These are phyloP conservation scores for Floccularia luteovirens DNA, from an alignment of 768 basidiomycete species.

Conservation along the genomic window DNA sequence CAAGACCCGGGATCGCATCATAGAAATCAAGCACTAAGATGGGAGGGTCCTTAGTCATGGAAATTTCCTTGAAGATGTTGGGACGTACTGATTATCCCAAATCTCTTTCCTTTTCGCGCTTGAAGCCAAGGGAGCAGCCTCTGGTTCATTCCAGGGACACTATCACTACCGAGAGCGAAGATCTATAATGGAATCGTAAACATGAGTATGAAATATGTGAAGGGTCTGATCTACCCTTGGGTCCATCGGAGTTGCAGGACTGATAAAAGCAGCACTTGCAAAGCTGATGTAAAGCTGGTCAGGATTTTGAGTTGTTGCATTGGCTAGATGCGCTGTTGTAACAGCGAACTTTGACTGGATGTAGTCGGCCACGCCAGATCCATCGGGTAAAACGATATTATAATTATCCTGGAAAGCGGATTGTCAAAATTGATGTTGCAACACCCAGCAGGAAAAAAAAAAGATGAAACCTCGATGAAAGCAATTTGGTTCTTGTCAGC, in stretches of 20 bases:
- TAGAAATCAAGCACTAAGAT: conserved; percentile 50
- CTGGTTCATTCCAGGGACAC: conserved; percentile 32
- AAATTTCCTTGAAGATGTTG: too few relatives aligned
- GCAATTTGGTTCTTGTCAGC: conserved; percentile 24
- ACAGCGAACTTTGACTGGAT: conserved; percentile 35
- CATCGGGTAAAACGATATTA: conserved; percentile 22
- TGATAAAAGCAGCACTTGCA: conserved; percentile 33
- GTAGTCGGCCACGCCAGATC: conserved; percentile 23
- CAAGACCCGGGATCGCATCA: conserved; percentile 33
- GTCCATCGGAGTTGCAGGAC: conserved; percentile 23
- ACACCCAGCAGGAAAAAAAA: neutral
- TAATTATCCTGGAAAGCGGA: conserved; percentile 29
- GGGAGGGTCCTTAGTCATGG: too few relatives aligned
- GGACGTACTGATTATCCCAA: conserved; percentile 38
- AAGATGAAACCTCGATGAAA: conserved; percentile 29
- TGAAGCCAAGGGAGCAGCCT: conserved; percentile 34
- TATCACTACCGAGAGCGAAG: conserved; percentile 33
- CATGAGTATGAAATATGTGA: neutral
- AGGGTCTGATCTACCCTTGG: conserved; percentile 20
- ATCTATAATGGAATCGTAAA: conserved; percentile 21
- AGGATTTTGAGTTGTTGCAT: conserved; percentile 27
- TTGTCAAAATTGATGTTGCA: neutral
- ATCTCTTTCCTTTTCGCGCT: conserved; percentile 31
- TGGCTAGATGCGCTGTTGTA: conserved; percentile 29
- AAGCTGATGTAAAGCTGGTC: conserved; percentile 43